Base-by-base conservation (phyloP, 2,329 filamentous ascomycete genomes). In the Beauveria rudraprayagi region DNA sequence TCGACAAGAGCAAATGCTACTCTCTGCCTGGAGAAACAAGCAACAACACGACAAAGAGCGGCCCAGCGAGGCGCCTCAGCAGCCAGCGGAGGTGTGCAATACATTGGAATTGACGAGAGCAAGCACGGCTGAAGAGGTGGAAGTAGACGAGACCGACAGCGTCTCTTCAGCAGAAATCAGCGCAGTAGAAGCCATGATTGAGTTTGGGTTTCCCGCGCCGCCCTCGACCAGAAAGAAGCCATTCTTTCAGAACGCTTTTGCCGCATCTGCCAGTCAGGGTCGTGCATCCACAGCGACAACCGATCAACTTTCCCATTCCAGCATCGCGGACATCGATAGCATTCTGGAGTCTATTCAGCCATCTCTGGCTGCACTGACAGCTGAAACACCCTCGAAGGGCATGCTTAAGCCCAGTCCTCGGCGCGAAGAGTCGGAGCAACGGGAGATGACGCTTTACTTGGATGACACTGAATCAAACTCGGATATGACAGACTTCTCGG, bases 11-110 rank as follows among this genome's bases (percentile, higher is more conserved):
- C 80, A 85, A 69, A 79, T 83, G 76, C 73, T 85, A 0, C 73
- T 85, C 4, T 78, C 82, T 2, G 83, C 83, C 3, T 74, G 85
- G 47, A 77, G 83, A 9, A 77, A 80, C 65, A 83, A 83, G 72
- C 76, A 81, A n/a, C 78, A 81, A 3, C 73, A 74, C n/a, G 82
- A 83, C 78, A 78, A 80, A 2, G 77, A 82, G 63, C 76, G 75
- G 3, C 72, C 78, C 19, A 70, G 77, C 14, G 71, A 75, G 24
- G 76, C 80, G 62, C 72, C 75, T 16, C 76, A 78, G 34, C 76
- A 75, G 37, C 71, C 48, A 17, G 41, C 41, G 9, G 62, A 56
- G 8, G 61, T 34, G 9, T 64, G 65, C 51, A 66, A 61, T 30
- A 48, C 43, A 28, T 34, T 44, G 41, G 46, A 55, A 1, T 43